Conservation (phyloP, 805 yeast genomes). For the Myxozyma lipomycoides region DNA sequence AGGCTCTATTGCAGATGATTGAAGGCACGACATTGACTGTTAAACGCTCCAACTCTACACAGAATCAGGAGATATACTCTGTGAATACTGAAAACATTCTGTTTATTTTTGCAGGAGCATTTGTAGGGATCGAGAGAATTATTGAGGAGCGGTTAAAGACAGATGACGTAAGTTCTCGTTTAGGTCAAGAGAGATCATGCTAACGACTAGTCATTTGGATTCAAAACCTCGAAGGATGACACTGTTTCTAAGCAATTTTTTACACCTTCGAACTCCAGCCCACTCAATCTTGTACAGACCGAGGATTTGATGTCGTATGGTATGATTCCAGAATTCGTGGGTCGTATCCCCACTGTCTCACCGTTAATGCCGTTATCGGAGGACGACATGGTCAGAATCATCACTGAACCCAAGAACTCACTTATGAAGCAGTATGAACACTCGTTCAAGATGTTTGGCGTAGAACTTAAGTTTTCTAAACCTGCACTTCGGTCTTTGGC, state of each 20-base stretch:
- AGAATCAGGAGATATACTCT: slow-evolving; percentile 41
- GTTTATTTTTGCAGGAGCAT: slow-evolving; percentile 59
- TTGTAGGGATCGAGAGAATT: slow-evolving; percentile 54
- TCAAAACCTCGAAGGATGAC: slow-evolving; percentile 7
- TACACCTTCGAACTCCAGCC: slow-evolving; percentile 13
- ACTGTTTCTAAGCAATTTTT: slow-evolving; percentile 34
- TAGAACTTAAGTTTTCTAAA: slow-evolving; percentile 47
- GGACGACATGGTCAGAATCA: slow-evolving; percentile 46
- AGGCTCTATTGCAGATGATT: slow-evolving; percentile 52
- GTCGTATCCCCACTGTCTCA: slow-evolving; percentile 55
- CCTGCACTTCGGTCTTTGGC: slow-evolving; percentile 50
- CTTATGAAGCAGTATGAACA: slow-evolving; percentile 51
- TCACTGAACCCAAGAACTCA: slow-evolving; percentile 56
- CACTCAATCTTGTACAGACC: slow-evolving; percentile 47
- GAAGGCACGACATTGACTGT: slow-evolving; percentile 54
- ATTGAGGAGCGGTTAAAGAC: slow-evolving; percentile 39
- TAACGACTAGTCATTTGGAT: slow-evolving; percentile 17
- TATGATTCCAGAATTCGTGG: slow-evolving; percentile 56
- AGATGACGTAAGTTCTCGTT: slow-evolving; percentile 26
- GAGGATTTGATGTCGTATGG: slow-evolving; percentile 52
- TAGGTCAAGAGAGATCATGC: slow-evolving; percentile 24
- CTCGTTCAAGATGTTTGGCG: slow-evolving; percentile 52
- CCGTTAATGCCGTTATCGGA: slow-evolving; percentile 47
- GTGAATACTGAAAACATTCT: slow-evolving; percentile 55
- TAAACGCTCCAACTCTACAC: slow-evolving; percentile 28